Evolutionary conservation across 179 eudicot species (phyloP).

Genomic region (Carnegiea gigantea): DNA sequence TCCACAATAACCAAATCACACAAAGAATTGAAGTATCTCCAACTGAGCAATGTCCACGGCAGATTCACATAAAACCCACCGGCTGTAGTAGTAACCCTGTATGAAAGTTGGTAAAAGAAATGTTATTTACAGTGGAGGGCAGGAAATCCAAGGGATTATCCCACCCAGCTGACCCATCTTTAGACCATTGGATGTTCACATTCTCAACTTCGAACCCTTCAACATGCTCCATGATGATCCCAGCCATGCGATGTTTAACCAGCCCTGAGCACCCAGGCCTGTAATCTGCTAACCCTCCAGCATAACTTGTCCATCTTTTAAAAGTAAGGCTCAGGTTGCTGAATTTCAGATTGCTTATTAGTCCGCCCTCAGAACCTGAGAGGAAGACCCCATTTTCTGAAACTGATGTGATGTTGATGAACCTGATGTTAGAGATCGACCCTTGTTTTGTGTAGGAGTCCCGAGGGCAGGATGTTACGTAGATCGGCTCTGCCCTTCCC

Average conservation of each 20-base stretch:
- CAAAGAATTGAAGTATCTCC: not conserved
- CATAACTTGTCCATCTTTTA: conserved; percentile 75
- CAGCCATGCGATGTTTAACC: conserved; percentile 69
- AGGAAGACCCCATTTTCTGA: conserved; percentile 93
- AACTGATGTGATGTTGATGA: conserved; percentile 74
- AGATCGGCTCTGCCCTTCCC: conserved; percentile 99
- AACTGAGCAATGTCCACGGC: not conserved
- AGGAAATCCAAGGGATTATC: conserved; percentile 75
- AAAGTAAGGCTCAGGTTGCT: conserved; percentile 54
- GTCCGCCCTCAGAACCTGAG: conserved; percentile 69
- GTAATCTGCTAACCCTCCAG: conserved; percentile 81
- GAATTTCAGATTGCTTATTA: conserved; percentile 51
- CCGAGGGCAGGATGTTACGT: conserved; percentile 85
- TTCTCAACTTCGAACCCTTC: conserved; percentile 60
- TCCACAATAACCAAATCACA: not conserved
- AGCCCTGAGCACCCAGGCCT: conserved; percentile 92
- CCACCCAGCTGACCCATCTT: conserved; percentile 52
- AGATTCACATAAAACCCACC: conserved; percentile 6
- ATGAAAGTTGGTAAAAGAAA: conserved; percentile 61
- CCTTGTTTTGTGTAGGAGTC: conserved; percentile 50
- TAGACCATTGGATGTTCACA: conserved; percentile 74
- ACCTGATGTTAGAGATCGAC: conserved; percentile 62
- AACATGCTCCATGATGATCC: conserved; percentile 78
- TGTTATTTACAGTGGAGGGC: conserved; percentile 82
- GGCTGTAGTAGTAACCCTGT: conserved; percentile 43